These are phyloP conservation scores for Solanum hybrid DNA, from an alignment of 305 asterid genomes.

Conservation along the genomic window DNA sequence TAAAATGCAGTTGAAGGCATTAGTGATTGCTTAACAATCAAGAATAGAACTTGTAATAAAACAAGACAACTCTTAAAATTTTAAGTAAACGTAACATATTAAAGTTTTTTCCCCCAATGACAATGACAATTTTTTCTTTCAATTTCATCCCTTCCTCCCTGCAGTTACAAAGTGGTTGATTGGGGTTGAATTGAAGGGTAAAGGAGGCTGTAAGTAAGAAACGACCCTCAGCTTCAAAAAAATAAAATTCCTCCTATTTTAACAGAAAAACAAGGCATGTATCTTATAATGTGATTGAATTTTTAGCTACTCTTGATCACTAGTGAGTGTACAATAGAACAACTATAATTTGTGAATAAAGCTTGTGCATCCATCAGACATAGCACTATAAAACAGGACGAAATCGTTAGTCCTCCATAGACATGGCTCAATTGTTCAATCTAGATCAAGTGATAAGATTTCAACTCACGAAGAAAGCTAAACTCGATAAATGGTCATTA, in stretches of 20 bases:
- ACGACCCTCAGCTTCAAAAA: not conserved
- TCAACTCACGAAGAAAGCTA: not conserved
- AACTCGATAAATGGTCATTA: not conserved
- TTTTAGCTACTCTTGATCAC: not conserved
- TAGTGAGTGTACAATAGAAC: not conserved
- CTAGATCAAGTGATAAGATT: not conserved
- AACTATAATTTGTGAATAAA: not conserved
- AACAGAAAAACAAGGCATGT: not conserved
- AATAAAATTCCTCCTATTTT: not conserved
- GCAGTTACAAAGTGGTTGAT: not conserved
- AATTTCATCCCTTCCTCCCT: not conserved
- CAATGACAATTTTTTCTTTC: not conserved
- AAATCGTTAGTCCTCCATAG: not conserved
- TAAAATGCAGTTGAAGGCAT: not conserved
- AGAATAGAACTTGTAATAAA: not conserved
- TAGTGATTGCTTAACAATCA: not conserved
- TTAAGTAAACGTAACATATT: not conserved
- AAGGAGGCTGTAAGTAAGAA: not conserved
- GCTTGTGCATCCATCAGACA: not conserved
- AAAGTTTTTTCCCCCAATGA: not conserved
- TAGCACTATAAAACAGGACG: not conserved
- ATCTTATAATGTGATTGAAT: not conserved
- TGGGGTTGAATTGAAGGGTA: not conserved
- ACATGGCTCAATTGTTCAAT: not conserved
- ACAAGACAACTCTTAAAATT: not conserved